phyloP scores from a whole-genome alignment of 2,329 filamentous ascomycete species.

The Trichoderma sp. region DNA sequence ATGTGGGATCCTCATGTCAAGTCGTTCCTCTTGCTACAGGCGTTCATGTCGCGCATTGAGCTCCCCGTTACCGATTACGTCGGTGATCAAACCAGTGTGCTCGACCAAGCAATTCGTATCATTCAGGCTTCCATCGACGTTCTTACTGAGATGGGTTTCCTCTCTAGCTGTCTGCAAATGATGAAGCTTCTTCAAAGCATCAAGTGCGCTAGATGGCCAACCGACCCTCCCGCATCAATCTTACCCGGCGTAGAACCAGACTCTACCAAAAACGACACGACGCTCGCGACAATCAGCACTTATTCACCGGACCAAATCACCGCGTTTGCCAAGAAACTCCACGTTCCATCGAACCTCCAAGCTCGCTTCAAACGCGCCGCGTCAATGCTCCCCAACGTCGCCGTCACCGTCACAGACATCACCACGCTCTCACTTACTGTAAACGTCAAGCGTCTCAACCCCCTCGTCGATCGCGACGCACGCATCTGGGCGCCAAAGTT shows the following conservation, averaged over 20 bases:
- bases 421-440: constrained; percentile 64
- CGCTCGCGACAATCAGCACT: constrained; percentile 44
- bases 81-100: constrained; percentile 82
- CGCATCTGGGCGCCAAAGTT: constrained; percentile 85
- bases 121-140: constrained; percentile 94
- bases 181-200: constrained; percentile 85
- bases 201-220: constrained; percentile 89
- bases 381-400: constrained; percentile 66
- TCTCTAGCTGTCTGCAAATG: constrained; percentile 76
- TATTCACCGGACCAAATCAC: constrained; percentile 37
- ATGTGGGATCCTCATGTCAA: constrained; percentile 99
- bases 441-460: constrained; percentile 64
- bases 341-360: constrained; percentile 45
- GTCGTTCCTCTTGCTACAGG: constrained; percentile 87
- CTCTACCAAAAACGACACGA: constrained; percentile 41
- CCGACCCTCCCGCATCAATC: constrained; percentile 74
- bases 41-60: constrained; percentile 89
- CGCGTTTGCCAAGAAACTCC: constrained; percentile 50
- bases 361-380: constrained; percentile 57
- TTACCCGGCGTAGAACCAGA: constrained; percentile 66
- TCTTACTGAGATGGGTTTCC: constrained; percentile 80
- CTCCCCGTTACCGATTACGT: constrained; percentile 97
- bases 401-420: constrained; percentile 58
- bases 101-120: constrained; percentile 96
- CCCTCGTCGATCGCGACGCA: constrained; percentile 61